Evolutionary conservation across 73 alveolate genomes (phyloP), one percentile per base, ranked within the genome.

Genomic region (Paramecium pentaurelia): DNA sequence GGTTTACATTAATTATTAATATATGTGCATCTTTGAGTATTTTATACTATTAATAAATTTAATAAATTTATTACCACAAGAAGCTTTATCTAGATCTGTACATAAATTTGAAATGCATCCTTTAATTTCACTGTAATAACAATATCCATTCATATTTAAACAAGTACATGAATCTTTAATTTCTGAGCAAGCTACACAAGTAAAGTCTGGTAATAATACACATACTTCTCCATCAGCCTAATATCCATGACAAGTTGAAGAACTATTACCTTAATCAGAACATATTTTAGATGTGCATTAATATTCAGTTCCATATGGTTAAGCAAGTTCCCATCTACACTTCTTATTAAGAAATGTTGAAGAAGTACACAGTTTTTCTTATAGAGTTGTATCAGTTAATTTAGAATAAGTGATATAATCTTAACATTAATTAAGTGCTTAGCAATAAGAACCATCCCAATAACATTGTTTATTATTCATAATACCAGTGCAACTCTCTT

Each of bases 401-500:
- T 54, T 54, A 12, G 70, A 73, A 20, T 73, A 73, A 1, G 58
- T 14, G 18, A 73, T 64, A 64, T 32, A 40, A 16, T 73, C 87
- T 36, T 34, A 37, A 37, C 87, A 73, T 16, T 4, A 14, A 36
- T 3, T 12, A 9, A 73, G 10, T 3, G 60, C 54, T n/a, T 37
- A 37, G 10, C 87, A 73, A 73, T 73, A 37, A 36, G 54, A 16
- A 4, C 87, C 87, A 73, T 73, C 60, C 87, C 87, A 73, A 37
- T 12, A 73, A 16, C 87, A 73, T n/a, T 40, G n/a, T 16, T 73
- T 37, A 73, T 73, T 73, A 73, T 73, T 73, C 58, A 73, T 37
- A n/a, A 40, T 73, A 36, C 87, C 87, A 36, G 40, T 40, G 40
- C 87, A 73, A 1, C 7, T 7, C 1, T 34, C 58, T 34, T 73